These are phyloP conservation scores for Globisporangium cylindrosporum DNA, from an alignment of 352 stramenopile species.

Conservation along the genomic window DNA sequence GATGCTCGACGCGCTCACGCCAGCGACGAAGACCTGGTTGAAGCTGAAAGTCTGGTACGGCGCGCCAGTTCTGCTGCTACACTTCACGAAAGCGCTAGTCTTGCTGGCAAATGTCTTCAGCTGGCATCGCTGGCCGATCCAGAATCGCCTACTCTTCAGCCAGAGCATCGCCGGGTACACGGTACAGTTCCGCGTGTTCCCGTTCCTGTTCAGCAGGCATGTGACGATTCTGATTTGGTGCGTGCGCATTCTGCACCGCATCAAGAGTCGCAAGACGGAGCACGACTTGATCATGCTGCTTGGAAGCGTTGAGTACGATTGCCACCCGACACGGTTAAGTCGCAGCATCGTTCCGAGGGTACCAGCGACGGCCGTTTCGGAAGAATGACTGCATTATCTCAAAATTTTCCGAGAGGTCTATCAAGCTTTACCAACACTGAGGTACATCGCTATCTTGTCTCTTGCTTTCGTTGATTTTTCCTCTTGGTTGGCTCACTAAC, in stretches of 20 bases:
- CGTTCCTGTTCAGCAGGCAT: constrained; percentile 9
- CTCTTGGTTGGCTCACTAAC: no score
- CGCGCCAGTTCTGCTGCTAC: background rate
- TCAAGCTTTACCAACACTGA: no score
- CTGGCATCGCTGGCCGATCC: background rate
- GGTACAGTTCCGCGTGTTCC: constrained; percentile 1
- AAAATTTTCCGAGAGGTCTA: no score
- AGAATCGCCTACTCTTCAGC: background rate
- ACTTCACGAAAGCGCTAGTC: background rate
- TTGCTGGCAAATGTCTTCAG: constrained; percentile 1
- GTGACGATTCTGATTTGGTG: constrained; percentile 9
- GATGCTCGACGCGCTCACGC: constrained; percentile 8
- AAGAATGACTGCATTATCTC: no score
- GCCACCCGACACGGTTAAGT: background rate
- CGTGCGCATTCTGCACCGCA: constrained; percentile 5
- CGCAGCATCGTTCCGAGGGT: background rate
- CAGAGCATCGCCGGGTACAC: background rate
- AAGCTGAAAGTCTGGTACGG: background rate
- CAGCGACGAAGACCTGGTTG: background rate
- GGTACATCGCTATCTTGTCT: no score
- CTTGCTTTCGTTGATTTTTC: no score
- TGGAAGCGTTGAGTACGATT: constrained; percentile 15
- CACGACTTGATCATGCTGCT: constrained; percentile 10
- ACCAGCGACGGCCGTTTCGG: background rate
- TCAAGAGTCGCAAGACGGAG: background rate